Evolutionary conservation across 805 yeast species (phyloP).

Genomic region (Wickerhamomyces tratensis): DNA sequence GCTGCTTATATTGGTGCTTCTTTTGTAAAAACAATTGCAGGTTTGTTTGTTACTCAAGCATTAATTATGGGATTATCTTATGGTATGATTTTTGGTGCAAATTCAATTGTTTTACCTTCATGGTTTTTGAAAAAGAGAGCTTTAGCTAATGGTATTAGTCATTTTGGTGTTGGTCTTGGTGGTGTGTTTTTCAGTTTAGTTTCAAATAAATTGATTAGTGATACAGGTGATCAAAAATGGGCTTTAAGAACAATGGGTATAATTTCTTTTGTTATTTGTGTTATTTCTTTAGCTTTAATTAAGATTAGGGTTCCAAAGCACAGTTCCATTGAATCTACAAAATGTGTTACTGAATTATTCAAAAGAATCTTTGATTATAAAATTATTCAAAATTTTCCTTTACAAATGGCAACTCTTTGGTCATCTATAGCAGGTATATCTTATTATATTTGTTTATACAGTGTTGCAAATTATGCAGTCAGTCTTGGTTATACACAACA

Average conservation of each 20-base stretch:
- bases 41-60: conserved; percentile 44
- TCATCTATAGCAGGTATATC: conserved; percentile 25
- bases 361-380: conserved; percentile 25
- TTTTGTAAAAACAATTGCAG: conserved; percentile 38
- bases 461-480: conserved; percentile 36
- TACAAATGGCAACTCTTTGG: conserved; percentile 28
- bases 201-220: conserved; percentile 29
- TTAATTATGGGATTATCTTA: conserved; percentile 40
- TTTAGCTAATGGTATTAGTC: conserved; percentile 38
- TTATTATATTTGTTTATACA: conserved; percentile 34
- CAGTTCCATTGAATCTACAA: conserved; percentile 1
- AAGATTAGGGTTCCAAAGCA: conserved; percentile 32
- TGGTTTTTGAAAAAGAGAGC: conserved; percentile 45
- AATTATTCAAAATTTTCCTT: conserved; percentile 21
- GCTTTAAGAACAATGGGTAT: conserved; percentile 37
- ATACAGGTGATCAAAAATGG: conserved; percentile 34
- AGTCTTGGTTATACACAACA: conserved; percentile 34
- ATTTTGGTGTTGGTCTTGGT: conserved; percentile 44
- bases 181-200: conserved; percentile 36
- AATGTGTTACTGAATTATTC: conserved; percentile 10
- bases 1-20: conserved; percentile 43
- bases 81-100: conserved; percentile 41
- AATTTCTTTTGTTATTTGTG: conserved; percentile 25
- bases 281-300: conserved; percentile 31
- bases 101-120: conserved; percentile 37